A percentile compares a stretch with the other conserved stretches of the same genome.
These are phyloP conservation scores for Eimeria praecox DNA, from an alignment of 169 alveolate species.

Conservation along the genomic window DNA sequence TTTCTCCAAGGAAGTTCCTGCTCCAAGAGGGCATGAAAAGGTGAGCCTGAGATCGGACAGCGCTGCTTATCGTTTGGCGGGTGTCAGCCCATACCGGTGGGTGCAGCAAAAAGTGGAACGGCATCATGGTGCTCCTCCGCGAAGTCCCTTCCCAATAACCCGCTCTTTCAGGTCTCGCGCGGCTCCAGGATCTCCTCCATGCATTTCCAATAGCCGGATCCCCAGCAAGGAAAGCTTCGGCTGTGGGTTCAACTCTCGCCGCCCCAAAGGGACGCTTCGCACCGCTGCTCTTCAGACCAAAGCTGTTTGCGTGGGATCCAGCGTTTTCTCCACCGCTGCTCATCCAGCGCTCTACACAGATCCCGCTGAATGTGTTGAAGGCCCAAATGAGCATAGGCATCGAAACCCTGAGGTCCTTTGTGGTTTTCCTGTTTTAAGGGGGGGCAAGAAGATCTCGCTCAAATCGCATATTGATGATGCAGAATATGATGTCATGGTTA, in stretches of 20 bases:
- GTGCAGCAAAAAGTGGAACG: neutral
- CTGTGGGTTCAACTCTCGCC: neutral
- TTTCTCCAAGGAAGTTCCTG: neutral
- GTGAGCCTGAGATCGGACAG: neutral
- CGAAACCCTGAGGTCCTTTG: neutral
- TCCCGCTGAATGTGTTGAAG: neutral
- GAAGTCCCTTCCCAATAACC: neutral
- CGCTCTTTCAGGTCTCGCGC: neutral
- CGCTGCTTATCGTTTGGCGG: neutral
- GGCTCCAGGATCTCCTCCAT: neutral
- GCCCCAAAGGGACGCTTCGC: neutral
- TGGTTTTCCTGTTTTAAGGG: neutral
- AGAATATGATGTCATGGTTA: slow-evolving; percentile 35
- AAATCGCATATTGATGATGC: neutral
- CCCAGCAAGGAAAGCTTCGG: neutral
- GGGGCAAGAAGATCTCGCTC: neutral
- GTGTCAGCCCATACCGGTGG: slow-evolving; percentile 5
- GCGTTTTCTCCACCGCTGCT: slow-evolving; percentile 29
- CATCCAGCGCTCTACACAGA: neutral
- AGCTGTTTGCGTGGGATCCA: slow-evolving; percentile 18
- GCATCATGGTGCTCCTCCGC: neutral
- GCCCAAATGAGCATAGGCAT: neutral
- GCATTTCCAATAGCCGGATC: neutral
- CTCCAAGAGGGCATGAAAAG: neutral
- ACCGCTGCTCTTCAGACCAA: neutral